A percentile compares a stretch with the other conserved stretches of the same genome.
Evolutionary conservation across 805 yeast species (phyloP).

Genomic region (Tetrapisispora arboricola): DNA sequence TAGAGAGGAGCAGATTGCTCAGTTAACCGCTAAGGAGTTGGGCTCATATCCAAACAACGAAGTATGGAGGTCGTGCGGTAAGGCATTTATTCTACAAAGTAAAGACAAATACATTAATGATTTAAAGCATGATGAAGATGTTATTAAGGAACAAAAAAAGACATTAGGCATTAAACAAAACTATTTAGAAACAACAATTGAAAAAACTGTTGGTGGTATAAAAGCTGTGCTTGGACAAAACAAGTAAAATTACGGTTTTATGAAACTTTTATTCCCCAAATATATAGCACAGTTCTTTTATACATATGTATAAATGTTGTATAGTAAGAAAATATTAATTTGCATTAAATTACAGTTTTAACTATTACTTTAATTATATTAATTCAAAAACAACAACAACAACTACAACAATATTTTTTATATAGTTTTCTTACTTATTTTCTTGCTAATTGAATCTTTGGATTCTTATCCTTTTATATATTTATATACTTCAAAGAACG

Average conservation of each 20-base stretch:
- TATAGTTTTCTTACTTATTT: neutral
- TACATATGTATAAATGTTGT: neutral
- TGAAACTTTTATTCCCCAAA: too few relatives aligned
- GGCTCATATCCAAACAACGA: slow-evolving; percentile 36
- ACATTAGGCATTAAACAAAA: slow-evolving; percentile 57
- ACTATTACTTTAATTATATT: too few relatives aligned
- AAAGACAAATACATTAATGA: slow-evolving; percentile 37
- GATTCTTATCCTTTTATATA: too few relatives aligned
- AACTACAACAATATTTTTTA: neutral
- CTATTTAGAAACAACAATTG: slow-evolving; percentile 67
- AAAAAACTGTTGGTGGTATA: slow-evolving; percentile 59
- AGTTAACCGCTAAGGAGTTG: slow-evolving; percentile 49
- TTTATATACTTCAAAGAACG: slow-evolving; percentile 65
- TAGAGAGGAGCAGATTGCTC: slow-evolving; percentile 37
- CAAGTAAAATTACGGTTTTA: slow-evolving; percentile 1
- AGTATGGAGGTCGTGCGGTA: slow-evolving; percentile 84
- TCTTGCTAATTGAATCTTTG: too few relatives aligned
- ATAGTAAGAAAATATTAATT: neutral
- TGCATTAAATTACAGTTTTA: neutral
- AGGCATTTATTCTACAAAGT: slow-evolving; percentile 44
- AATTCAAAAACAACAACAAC: too few relatives aligned
- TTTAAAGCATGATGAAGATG: slow-evolving; percentile 42
- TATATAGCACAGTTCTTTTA: too few relatives aligned
- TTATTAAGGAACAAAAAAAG: slow-evolving; percentile 46
- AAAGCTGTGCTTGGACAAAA: slow-evolving; percentile 31